phyloP scores from a whole-genome alignment of 805 yeast species.

The Myxozyma melibiosi region DNA sequence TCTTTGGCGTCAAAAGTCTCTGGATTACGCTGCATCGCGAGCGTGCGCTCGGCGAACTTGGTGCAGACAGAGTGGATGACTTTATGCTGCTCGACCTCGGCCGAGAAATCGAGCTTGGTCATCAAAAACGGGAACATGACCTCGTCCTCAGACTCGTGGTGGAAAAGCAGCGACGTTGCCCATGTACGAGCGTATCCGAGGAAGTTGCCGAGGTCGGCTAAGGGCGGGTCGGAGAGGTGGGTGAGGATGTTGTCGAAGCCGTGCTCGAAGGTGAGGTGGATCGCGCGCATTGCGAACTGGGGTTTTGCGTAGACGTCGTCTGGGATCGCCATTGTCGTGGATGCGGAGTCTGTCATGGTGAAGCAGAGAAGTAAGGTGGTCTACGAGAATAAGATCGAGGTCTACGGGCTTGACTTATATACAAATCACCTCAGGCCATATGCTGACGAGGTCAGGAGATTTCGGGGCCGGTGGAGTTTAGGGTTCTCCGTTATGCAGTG shows the following conservation, averaged over 20 bases:
- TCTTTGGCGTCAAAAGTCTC: conserved; percentile 8
- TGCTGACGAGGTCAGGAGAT: neutral
- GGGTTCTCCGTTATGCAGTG: neutral
- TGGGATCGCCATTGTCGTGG: conserved; percentile 1
- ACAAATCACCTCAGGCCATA: neutral
- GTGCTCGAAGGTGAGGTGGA: conserved; percentile 13
- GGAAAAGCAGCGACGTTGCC: conserved; percentile 11
- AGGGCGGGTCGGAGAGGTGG: conserved; percentile 9
- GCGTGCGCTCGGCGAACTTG: neutral
- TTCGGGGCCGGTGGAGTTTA: neutral
- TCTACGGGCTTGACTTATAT: too few species aligned
- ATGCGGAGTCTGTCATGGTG: neutral
- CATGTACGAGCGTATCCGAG: conserved; percentile 16
- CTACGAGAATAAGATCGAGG: too few species aligned
- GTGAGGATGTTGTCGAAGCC: conserved; percentile 13
- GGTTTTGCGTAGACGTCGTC: conserved; percentile 2
- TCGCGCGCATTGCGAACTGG: conserved; percentile 15
- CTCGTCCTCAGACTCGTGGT: conserved; percentile 18
- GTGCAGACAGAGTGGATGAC: conserved; percentile 2
- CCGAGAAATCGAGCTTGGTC: conserved; percentile 8
- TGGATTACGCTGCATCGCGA: conserved; percentile 4
- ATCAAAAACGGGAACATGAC: conserved; percentile 13
- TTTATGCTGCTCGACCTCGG: conserved; percentile 13
- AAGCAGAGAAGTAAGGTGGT: neutral
- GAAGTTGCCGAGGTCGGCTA: conserved; percentile 13